Evolutionary conservation across 371 early-diverging fungal species (phyloP), one percentile per base, ranked within the genome.

Genomic region (Mortierella sp.): DNA sequence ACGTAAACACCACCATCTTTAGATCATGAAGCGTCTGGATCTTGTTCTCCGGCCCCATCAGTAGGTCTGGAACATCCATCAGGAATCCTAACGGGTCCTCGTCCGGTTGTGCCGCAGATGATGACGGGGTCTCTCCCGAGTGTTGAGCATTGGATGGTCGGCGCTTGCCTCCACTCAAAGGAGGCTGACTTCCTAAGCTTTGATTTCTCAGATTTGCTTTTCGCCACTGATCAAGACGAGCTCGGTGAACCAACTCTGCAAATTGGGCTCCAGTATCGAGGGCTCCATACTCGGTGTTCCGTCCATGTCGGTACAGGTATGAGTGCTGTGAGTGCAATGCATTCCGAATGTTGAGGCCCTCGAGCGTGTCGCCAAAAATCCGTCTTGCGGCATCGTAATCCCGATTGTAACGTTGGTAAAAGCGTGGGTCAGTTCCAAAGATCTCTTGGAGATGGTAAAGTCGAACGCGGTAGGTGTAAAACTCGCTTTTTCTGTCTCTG

Each of bases 301-400:
- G 44, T 11, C 45, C 43, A 26, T 60, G 60, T 45, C 60, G 60
- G 18, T 60, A 60, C 25, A 60, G 47, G 47, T 60, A 60, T 21
- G 60, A 60, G 18, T 60, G 60, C 47, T 60, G 60, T 3, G 60
- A 60, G 28, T 60, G 60, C 23, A 60, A 47, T 2, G 60, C 60
- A 28, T 60, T 60, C 25, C 60, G 43, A 26, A 60, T 60, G 60
- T 60, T 60, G 50, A 60, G 60, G 14, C 60, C 60, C 60, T 60
- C 60, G n/a, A 60, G 60, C 28, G 7, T 60, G 47, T 60, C 60
- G 29, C 16, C 60, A 47, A 60, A 60, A 26, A 60, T 60, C 25
- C 60, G 60, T 28, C 47, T 44, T 7, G 60, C 60, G 23, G 60
- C 46, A 3, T 60, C 60, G 50, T 60, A 60, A 21, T 60, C 46